Evolutionary conservation across 176 grass and related monocot species (phyloP).

Genomic region (Paspalum vaginatum): DNA sequence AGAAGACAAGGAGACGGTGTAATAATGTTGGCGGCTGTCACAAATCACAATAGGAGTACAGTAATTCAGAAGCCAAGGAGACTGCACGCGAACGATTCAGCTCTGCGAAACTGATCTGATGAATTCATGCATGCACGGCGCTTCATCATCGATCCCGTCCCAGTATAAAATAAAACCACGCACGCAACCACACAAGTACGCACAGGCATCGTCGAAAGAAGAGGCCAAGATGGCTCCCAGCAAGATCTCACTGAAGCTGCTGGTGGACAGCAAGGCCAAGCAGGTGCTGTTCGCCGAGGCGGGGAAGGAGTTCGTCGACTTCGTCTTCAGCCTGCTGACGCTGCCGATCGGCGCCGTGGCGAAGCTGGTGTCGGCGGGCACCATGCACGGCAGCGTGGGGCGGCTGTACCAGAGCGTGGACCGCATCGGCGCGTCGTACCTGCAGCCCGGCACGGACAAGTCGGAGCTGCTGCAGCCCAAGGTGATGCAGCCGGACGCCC

Average conservation of each 20-base stretch:
- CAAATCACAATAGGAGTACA: too few relatives aligned
- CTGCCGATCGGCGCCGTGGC: slow-evolving; percentile 45
- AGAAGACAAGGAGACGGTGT: too few relatives aligned
- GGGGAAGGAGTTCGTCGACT: slow-evolving; percentile 54
- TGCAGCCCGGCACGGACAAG: slow-evolving; percentile 15
- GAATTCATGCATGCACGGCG: too few relatives aligned
- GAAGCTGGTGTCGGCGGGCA: slow-evolving; percentile 41
- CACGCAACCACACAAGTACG: too few relatives aligned
- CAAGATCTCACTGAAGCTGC: slow-evolving; percentile 48
- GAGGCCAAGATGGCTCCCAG: neutral
- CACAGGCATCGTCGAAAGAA: neutral
- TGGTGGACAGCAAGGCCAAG: slow-evolving; percentile 43
- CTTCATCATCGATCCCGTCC: too few relatives aligned
- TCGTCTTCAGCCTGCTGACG: slow-evolving; percentile 42
- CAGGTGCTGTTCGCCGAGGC: slow-evolving; percentile 46
- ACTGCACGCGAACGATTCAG: neutral
- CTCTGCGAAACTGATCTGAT: neutral
- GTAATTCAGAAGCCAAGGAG: neutral
- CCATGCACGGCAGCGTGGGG: slow-evolving; percentile 42
- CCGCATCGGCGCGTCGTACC: slow-evolving; percentile 19
- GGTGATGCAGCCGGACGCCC: slow-evolving; percentile 20
- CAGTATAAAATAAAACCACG: too few relatives aligned
- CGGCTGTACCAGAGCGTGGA: slow-evolving; percentile 51
- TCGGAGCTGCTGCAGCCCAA: slow-evolving; percentile 31
- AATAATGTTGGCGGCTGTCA: too few relatives aligned